Percentiles rank a stretch among this genome's conserved stretches.
Evolutionary conservation across 345 rosid species (phyloP).

Genomic region (Syzygium aromaticum): DNA sequence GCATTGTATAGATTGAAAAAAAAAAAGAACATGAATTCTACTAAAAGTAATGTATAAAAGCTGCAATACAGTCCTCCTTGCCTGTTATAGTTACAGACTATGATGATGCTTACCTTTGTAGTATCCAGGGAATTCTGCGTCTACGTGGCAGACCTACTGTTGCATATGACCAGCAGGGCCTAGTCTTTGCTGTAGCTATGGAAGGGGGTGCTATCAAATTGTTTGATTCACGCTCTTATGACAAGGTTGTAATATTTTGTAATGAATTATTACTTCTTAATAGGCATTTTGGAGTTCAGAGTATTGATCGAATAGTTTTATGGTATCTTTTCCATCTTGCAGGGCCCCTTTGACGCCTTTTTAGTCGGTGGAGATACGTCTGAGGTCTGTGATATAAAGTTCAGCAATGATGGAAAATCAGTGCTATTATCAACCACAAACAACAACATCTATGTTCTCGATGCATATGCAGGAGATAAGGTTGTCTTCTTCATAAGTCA

Average conservation of each 20-base stretch:
- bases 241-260: conserved; percentile 42
- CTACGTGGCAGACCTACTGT: conserved; percentile 95
- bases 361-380: conserved; percentile 96
- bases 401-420: conserved; percentile 95
- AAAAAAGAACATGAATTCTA: not conserved
- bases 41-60: not conserved
- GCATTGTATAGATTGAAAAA: not conserved
- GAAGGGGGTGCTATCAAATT: conserved; percentile 98
- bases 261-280: not conserved
- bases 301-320: not conserved
- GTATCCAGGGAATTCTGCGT: conserved; percentile 77
- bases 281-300: conserved; percentile 2
- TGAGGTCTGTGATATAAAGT: conserved; percentile 92
- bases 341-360: conserved; percentile 98
- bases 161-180: conserved; percentile 97
- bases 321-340: conserved; percentile 7
- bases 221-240: conserved; percentile 91
- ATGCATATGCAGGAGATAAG: conserved; percentile 97
- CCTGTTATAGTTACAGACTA: not conserved
- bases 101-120: conserved; percentile 41
- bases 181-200: conserved; percentile 98
- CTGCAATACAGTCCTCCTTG: not conserved
- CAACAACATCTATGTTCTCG: conserved; percentile 80
- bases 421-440: conserved; percentile 90
- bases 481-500: conserved; percentile 21